phyloP scores from a whole-genome alignment of 345 rosid species.

The Jatropha curcas region DNA sequence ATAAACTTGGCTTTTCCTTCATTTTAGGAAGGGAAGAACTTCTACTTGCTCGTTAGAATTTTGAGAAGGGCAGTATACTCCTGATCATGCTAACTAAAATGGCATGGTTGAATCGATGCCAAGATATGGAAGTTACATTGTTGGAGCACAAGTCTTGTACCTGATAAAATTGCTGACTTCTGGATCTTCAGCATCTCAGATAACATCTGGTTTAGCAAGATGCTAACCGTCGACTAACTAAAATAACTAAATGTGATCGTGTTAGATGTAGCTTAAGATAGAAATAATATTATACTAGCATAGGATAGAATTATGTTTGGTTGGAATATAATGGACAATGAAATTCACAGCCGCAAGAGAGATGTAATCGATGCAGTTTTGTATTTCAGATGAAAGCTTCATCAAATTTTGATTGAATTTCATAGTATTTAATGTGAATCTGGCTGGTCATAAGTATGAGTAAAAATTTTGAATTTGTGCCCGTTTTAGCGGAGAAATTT shows the following conservation, averaged over 20 bases:
- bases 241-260: not conserved
- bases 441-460: not conserved
- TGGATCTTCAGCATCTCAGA: not conserved
- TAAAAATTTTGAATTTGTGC: not conserved
- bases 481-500: not conserved
- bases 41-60: not conserved
- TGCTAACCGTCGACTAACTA: not conserved
- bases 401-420: conserved; percentile 6
- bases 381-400: not conserved
- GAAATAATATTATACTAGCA: not conserved
- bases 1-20: conserved; percentile 1
- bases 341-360: not conserved
- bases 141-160: conserved; percentile 12
- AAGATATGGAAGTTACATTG: not conserved
- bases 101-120: not conserved
- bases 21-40: conserved; percentile 18
- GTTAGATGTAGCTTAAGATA: not conserved
- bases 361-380: not conserved
- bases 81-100: not conserved
- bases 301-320: conserved; percentile 8
- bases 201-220: not conserved
- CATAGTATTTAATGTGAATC: not conserved
- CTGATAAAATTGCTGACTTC: not conserved
- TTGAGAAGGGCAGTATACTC: conserved; percentile 2
- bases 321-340: not conserved